Base-by-base conservation (phyloP, 75 land plant genomes). In the Picea glauca region DNA sequence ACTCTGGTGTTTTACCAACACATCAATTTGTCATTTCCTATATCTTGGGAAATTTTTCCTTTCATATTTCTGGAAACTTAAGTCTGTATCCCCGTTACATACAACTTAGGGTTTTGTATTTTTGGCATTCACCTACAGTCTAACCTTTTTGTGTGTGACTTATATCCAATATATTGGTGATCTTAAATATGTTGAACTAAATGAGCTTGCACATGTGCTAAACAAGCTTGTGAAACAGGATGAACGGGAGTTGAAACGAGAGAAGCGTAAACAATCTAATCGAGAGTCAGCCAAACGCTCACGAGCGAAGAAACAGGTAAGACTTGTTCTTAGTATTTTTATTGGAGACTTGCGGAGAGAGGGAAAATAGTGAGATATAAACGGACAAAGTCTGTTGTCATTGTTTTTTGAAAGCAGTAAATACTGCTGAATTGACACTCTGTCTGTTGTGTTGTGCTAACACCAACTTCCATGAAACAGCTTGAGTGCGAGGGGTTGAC, bases 271-370 rank as follows among this genome's bases (percentile, higher is more conserved):
- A 75, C 94, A 93, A 72, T 91, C 94, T 31, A 93, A 93, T 70
- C 76, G 94, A 79, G 94, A 93, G 76, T 93, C 94, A 57, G 94
- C 94, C n/a, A 90, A 93, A 64, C 90, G 93, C 72, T 93, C 94
- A 31, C 83, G 94, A 74, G 61, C 88, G 80, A 83, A 93, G 78
- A 93, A 91, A 78, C 86, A 84, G 86, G 86, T 84, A 76, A 23
- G 15, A 7, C 21, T n/a, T 3, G 13, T 64, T 78, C n/a, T 46
- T 33, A 50, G 11, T 50, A 50, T 50, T 50, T 50, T 50, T 50
- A 8, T 50, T 11, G 8, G 54, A 50, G 8, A 11, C 54, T 66
- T 33, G 20, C 20, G 5, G 43, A 66, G 43, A 17, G 54, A 50
- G 54, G 54, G 11, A 8, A 50, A 50, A 18, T 13, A 7, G 40